Conservation (phyloP, 1,139 yeast species). For the Zygosaccharomyces sapae region DNA sequence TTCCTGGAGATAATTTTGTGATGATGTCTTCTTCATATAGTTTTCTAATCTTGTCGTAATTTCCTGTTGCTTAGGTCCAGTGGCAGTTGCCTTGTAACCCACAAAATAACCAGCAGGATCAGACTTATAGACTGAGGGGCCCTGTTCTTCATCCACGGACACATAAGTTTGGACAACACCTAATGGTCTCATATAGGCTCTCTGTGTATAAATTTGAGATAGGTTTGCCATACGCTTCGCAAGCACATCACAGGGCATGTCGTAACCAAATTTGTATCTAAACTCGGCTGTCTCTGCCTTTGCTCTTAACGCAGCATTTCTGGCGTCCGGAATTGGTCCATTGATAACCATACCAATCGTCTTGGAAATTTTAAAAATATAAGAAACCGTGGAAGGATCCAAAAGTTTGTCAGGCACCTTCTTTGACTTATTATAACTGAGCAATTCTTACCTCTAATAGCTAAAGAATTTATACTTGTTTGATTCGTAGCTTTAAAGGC, state of each 20-base stretch:
- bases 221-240: slow-evolving; percentile 94
- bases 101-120: slow-evolving; percentile 97
- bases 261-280: slow-evolving; percentile 90
- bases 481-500: slow-evolving; percentile 97
- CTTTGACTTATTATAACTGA: slow-evolving; percentile 90
- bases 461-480: slow-evolving; percentile 84
- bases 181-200: slow-evolving; percentile 98
- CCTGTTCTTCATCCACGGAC: slow-evolving; percentile 80
- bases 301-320: slow-evolving; percentile 86
- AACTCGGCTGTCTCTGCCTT: slow-evolving; percentile 93
- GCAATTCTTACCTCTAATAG: slow-evolving; percentile 79
- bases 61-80: slow-evolving; percentile 98
- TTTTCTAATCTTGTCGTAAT: slow-evolving; percentile 88
- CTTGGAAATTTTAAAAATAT: slow-evolving; percentile 76
- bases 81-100: slow-evolving; percentile 87
- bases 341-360: slow-evolving; percentile 88
- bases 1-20: slow-evolving; percentile 35
- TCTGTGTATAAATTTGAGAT: slow-evolving; percentile 91
- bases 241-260: slow-evolving; percentile 91
- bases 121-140: slow-evolving; percentile 88
- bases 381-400: slow-evolving; percentile 80
- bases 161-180: slow-evolving; percentile 90
- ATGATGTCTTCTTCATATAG: slow-evolving; percentile 59
- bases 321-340: slow-evolving; percentile 95
- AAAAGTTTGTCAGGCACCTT: slow-evolving; percentile 92